Evolutionary conservation across 164 flowering plant genomes (phyloP), one percentile per base, ranked within the genome.

Genomic region (Cinnamomum micranthum): DNA sequence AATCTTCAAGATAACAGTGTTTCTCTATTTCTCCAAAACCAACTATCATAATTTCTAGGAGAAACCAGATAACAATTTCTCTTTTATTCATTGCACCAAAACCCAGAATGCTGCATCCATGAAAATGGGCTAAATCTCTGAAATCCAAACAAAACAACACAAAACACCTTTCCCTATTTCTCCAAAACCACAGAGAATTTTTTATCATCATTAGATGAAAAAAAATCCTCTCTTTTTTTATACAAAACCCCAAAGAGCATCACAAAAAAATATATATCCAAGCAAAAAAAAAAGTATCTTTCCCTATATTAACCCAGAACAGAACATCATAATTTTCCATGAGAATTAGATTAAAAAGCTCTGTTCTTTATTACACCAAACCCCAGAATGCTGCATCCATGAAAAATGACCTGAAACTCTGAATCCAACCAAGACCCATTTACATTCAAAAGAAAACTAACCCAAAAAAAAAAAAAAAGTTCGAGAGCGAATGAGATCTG

Each of bases 101-200:
- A n/a, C 67, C 67, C 28, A 2, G 15, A 24, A 64, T 27, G 47
- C n/a, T 12, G 6, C 27, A 67, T 50, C 41, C 68, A 50, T 23
- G 33, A 70, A 75, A 73, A 69, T 13, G 55, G 33, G 65, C 62
- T 17, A 63, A 77, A 65, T 41, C 65, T 68, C 73, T 13, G 24
- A 20, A 7, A 63, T 69, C 63, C 68, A 27, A 75, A 51, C 76
- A 81, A 77, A 76, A 66, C 66, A 22, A 19, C 63, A 28, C 5
- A 10, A 70, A 24, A 55, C 20, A 55, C n/a, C 60, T 55, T 55
- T 55, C 60, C n/a, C 7, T 17, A 20, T 55, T 55, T 7, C 60
- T 15, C n/a, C 60, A 55, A 55, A 15, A 55, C n/a, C 60, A 12
- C 6, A 55, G 9, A 6, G 47, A 2, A 19, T 14, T 5, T 14